phyloP scores from a whole-genome alignment of 768 basidiomycete genomes.

The Asterophora parasitica region DNA sequence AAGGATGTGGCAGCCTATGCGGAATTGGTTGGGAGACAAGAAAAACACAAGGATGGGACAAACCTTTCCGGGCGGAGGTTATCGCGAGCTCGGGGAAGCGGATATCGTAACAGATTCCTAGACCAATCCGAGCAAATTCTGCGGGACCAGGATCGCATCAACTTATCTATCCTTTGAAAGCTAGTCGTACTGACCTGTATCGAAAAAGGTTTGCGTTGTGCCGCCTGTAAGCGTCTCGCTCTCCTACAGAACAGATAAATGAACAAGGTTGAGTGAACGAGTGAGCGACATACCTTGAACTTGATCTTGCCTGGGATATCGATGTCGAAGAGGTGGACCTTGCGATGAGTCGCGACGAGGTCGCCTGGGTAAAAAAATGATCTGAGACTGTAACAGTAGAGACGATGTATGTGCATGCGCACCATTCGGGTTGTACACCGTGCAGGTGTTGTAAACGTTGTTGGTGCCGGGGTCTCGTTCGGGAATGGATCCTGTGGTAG shows the following conservation, averaged over 20 bases:
- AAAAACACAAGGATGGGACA: slow-evolving; percentile 5
- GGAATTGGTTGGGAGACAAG: neutral
- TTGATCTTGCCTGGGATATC: slow-evolving; percentile 91
- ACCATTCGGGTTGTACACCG: slow-evolving; percentile 84
- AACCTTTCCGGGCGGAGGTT: slow-evolving; percentile 84
- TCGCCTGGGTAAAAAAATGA: slow-evolving; percentile 48
- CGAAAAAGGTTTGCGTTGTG: slow-evolving; percentile 67
- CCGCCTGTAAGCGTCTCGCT: slow-evolving; percentile 86
- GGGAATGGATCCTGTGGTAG: slow-evolving; percentile 80
- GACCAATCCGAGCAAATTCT: slow-evolving; percentile 97
- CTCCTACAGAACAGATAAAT: slow-evolving; percentile 46
- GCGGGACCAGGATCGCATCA: neutral
- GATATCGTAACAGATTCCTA: slow-evolving; percentile 96
- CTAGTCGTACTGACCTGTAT: slow-evolving; percentile 56
- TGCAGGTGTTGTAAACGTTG: slow-evolving; percentile 89
- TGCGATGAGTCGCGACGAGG: slow-evolving; percentile 84
- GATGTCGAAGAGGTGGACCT: slow-evolving; percentile 96
- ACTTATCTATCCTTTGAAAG: neutral
- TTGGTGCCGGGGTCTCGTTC: slow-evolving; percentile 62
- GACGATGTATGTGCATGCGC: neutral
- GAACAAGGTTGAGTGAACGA: neutral
- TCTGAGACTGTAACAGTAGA: neutral
- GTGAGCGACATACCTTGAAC: slow-evolving; percentile 57
- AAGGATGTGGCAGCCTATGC: slow-evolving; percentile 75
- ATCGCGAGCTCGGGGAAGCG: slow-evolving; percentile 93